Evolutionary conservation across 2,329 filamentous ascomycete species (phyloP).

Genomic region (Ceratocystis diversiconidia): DNA sequence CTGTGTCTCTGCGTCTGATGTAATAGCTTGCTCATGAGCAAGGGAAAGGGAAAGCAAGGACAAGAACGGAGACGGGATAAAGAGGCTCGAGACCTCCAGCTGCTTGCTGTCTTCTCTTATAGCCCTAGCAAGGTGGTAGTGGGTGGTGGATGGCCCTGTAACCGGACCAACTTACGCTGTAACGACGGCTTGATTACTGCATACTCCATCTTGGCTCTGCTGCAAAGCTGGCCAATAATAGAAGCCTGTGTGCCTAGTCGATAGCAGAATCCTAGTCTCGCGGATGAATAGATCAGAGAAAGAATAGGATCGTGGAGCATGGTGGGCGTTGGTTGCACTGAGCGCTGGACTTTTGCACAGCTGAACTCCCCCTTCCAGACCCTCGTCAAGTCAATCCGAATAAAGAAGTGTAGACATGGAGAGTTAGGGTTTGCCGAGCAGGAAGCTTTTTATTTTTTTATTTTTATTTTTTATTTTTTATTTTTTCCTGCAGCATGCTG

Average conservation of each 20-base stretch:
- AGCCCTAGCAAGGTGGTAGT: too few relatives aligned
- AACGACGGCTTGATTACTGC: too few relatives aligned
- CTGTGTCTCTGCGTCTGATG: not conserved
- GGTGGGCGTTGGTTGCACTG: too few relatives aligned
- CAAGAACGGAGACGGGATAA: not conserved
- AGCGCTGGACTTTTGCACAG: not conserved
- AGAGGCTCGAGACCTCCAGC: not conserved
- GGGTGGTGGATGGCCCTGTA: not conserved
- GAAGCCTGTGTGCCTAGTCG: too few relatives aligned
- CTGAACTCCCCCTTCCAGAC: not conserved
- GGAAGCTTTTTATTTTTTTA: not conserved
- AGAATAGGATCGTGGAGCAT: too few relatives aligned
- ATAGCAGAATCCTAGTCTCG: too few relatives aligned
- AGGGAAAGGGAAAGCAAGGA: not conserved
- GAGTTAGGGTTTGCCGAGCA: not conserved
- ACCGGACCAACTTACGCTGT: too few relatives aligned
- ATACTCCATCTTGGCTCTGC: too few relatives aligned
- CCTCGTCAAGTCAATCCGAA: not conserved
- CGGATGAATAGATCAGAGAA: too few relatives aligned
- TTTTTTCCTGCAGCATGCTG: not conserved
- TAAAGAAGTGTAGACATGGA: not conserved
- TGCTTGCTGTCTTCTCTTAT: not conserved
- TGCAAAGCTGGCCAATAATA: too few relatives aligned
- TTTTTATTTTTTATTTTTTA: not conserved
- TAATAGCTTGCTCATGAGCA: not conserved